Evolutionary conservation across 495 filamentous ascomycete genomes (phyloP), one percentile per base, ranked within the genome.

Genomic region (Lindgomyces ingoldianus): DNA sequence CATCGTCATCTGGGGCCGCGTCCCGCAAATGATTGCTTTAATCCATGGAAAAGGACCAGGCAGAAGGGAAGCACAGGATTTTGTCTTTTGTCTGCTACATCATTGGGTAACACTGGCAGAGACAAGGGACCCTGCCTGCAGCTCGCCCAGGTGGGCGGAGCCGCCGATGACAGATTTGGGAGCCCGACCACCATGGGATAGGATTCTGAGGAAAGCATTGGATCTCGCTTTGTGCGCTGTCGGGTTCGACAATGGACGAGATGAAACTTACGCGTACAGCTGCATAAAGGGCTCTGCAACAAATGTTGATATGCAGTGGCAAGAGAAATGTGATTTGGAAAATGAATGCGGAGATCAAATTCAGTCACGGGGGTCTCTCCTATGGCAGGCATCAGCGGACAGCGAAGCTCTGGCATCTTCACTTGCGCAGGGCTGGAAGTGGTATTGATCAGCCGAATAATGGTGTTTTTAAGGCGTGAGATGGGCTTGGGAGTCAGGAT

Each of bases 121-220:
- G 46, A 51, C 59, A 44, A 30, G 64, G 64, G 49, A 18, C 33
- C 33, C 29, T 21, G 27, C 26, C 21, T 63, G 59, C 59, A 55
- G 19, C 25, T 16, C 59, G 42, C 54, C 65, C 65, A 59, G 60
- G 65, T 55, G 19, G 60, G 60, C 60, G 65, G 65, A 46, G 65
- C 59, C 48, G 29, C 54, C 36, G 22, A 36, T 18, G 57, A 25
- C 30, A 42, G 33, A 29, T 50, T 22, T 52, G 42, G 63, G 42
- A 55, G 30, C 12, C 44, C 52, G 49, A 53, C 22, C 18, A 46
- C 59, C 52, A 60, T 68, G 52, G 59, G 27, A 46, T 59, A 45
- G 59, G 59, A 63, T 45, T 11, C 22, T 11, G 25, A 36, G n/a
- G n/a, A n/a, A n/a, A n/a, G n/a, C n/a, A n/a, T n/a, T n/a, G n/a